Conservation (phyloP, 73 alveolate species). For the Paramecium octaurelia region DNA sequence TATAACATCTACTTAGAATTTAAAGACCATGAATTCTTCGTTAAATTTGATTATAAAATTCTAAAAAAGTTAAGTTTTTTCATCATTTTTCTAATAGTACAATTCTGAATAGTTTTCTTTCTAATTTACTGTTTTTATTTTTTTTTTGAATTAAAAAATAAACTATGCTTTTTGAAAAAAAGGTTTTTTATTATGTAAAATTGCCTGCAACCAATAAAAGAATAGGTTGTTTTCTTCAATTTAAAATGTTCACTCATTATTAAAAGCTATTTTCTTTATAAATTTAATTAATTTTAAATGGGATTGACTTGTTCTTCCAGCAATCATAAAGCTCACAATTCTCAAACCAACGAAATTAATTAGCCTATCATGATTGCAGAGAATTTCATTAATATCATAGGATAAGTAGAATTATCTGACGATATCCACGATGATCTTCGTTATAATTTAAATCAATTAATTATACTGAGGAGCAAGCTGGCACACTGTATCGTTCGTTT, state of each 20-base stretch:
- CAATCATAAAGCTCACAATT: neutral
- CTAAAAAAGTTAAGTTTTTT: neutral
- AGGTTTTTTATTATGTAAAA: neutral
- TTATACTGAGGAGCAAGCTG: neutral
- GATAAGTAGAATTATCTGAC: neutral
- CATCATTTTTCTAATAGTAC: too few species aligned
- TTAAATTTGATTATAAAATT: too few species aligned
- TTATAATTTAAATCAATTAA: neutral
- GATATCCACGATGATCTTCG: neutral
- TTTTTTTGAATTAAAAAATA: too few species aligned
- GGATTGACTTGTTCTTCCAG: neutral
- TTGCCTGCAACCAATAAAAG: neutral
- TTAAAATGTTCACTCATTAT: neutral
- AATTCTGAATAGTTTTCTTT: too few species aligned
- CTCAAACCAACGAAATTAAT: neutral
- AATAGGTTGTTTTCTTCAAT: neutral
- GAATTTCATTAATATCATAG: neutral
- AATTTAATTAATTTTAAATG: neutral
- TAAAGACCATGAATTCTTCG: too few species aligned
- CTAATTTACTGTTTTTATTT: too few species aligned
- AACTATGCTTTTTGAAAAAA: too few species aligned
- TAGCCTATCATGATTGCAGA: neutral
- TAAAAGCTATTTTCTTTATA: neutral
- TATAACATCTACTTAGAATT: too few species aligned
- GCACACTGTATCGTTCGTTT: neutral